Conservation (phyloP, 2,329 filamentous ascomycete genomes). For the Tolypocladium cylindrosporum region DNA sequence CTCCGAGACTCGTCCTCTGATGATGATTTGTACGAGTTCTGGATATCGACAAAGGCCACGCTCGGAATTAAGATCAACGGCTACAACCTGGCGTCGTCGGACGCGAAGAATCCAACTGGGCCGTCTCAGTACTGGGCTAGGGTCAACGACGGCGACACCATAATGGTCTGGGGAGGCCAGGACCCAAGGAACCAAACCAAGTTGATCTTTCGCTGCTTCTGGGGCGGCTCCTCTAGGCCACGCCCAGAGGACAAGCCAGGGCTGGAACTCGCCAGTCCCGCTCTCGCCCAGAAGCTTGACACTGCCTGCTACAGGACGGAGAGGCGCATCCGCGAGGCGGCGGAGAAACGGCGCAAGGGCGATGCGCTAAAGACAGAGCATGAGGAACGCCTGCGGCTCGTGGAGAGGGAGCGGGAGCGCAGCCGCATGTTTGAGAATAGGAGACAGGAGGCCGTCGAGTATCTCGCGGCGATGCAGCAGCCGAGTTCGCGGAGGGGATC, state of each 20-base stretch:
- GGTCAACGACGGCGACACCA: constrained; percentile 65
- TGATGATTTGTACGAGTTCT: constrained; percentile 54
- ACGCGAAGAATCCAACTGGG: constrained; percentile 41
- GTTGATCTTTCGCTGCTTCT: constrained; percentile 43
- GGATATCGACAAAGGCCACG: constrained; percentile 70
- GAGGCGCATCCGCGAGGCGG: constrained; percentile 28
- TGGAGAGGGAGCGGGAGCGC: constrained; percentile 37
- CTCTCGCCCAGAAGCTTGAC: constrained; percentile 36
- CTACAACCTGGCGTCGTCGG: constrained; percentile 47
- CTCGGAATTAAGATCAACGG: constrained; percentile 70
- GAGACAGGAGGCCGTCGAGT: constrained; percentile 34
- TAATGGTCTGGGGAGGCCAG: constrained; percentile 57
- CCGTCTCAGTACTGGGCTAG: constrained; percentile 55
- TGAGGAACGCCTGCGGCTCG: constrained; percentile 26
- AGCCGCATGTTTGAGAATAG: constrained; percentile 39
- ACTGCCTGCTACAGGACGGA: constrained; percentile 35
- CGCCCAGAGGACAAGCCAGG: constrained; percentile 18
- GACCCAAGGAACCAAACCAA: constrained; percentile 30
- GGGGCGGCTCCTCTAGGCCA: constrained; percentile 41
- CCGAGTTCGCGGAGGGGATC: constrained; percentile 17
- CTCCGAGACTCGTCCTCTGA: constrained; percentile 20
- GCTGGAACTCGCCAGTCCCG: constrained; percentile 25
- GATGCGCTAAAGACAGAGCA: constrained; percentile 35
- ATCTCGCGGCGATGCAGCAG: constrained; percentile 21
- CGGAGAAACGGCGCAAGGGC: constrained; percentile 29